Base-by-base conservation (phyloP, 2,329 filamentous ascomycete species). In the Ophiostoma sp. region DNA sequence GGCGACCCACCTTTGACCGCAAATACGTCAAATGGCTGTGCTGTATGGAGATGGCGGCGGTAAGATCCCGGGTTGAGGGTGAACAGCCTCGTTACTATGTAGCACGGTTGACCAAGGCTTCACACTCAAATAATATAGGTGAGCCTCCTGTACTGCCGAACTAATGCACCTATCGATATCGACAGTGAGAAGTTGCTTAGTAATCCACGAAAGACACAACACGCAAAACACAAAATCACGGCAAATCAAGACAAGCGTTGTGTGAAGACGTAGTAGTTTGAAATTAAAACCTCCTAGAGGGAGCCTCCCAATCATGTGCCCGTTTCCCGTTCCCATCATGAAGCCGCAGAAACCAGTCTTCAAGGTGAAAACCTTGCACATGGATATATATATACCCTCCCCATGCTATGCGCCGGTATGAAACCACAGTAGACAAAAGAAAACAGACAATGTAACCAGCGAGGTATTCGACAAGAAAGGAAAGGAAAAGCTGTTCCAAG, bases 351-450 rank as follows among this genome's bases (percentile, higher is more conserved):
- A 42, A 36, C 38, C 65, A 60, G 47, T 58, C 41, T 67, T 65
- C 47, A 58, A 49, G 47, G 63, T 44, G 47, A 64, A 41, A 67
- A 40, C 11, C 60, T 63, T 40, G 60, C 67, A 69, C 64, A 60
- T 62, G 66, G 55, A 67, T 68, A 67, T 69, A 69, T 69, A 70
- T 55, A 2, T 69, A 65, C 60, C 68, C 36, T 69, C 68, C 62
- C 69, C 38, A 68, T 72, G 71, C 69, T 69, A 69, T 71, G 69
- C 71, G 71, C 71, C 69, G 49, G 60, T 67, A 41, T 42, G 49
- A 65, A 44, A 55, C 68, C 58, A 36, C 6, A 58, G 52, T 40
- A 64, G 16, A 69, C 52, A 67, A 68, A 65, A 41, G n/a, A 66
- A 64, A 69, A 68, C 27, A 65, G 36, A 64, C 44, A 66, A 18